phyloP scores from a whole-genome alignment of 1,284 basidiomycete genomes.

The Waitea zeae region DNA sequence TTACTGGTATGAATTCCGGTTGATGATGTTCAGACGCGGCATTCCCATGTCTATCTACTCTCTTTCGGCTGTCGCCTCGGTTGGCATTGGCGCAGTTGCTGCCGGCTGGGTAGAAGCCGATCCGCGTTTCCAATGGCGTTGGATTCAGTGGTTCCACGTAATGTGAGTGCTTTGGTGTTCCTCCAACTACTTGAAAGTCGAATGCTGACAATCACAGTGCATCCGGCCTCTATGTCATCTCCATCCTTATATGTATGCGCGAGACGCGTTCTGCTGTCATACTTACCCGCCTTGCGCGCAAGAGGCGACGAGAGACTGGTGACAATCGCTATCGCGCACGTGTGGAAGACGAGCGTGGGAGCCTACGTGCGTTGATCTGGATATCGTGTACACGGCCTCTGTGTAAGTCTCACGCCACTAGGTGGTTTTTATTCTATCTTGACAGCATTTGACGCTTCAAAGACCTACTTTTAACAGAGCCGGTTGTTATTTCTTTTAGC shows the following conservation, averaged over 20 bases:
- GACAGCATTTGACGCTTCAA: slow-evolving; percentile 2
- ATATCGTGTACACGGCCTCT: slow-evolving; percentile 55
- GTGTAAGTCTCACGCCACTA: slow-evolving; percentile 21
- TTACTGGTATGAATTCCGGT: not conserved
- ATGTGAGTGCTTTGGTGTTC: slow-evolving; percentile 23
- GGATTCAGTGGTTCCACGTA: slow-evolving; percentile 70
- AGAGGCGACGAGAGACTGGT: slow-evolving; percentile 42
- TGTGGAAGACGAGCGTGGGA: slow-evolving; percentile 43
- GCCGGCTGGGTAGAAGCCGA: slow-evolving; percentile 57
- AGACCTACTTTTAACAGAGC: slow-evolving; percentile 59
- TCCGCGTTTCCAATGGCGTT: slow-evolving; percentile 55
- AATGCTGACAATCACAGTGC: not conserved
- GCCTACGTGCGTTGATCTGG: slow-evolving; percentile 35
- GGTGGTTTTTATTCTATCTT: not conserved
- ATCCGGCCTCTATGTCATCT: slow-evolving; percentile 21
- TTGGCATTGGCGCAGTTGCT: slow-evolving; percentile 48
- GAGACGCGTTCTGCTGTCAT: slow-evolving; percentile 53
- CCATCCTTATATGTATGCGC: slow-evolving; percentile 29
- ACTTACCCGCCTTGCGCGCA: slow-evolving; percentile 37
- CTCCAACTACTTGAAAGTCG: not conserved
- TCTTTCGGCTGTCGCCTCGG: slow-evolving; percentile 35
- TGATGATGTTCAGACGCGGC: slow-evolving; percentile 39
- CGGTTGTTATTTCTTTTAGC: slow-evolving; percentile 58
- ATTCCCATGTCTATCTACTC: slow-evolving; percentile 58
- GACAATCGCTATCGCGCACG: slow-evolving; percentile 40